Evolutionary conservation across 257 asterid genomes (phyloP), one percentile per base, ranked within the genome.

Genomic region (Avicennia marina): DNA sequence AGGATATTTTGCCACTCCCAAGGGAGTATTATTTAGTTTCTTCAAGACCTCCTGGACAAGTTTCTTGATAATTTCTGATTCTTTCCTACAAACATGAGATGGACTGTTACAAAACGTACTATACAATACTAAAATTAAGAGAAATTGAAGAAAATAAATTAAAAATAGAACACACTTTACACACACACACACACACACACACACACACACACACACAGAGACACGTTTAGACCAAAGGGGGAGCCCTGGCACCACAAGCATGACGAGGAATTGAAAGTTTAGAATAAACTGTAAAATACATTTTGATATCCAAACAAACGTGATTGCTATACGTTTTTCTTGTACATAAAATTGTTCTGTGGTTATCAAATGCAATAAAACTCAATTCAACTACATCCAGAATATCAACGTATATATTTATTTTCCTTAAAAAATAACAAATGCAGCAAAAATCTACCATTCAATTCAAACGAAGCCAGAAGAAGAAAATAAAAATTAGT

Each of bases 21-120:
- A 12, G 31, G 77, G 77, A 40, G 73, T 59, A 34, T 72, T 72
- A 40, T 57, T 57, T 58, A 72, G 33, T 72, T 55, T 58, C 25
- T 40, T 6, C 62, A 61, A 11, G 34, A 72, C 53, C 18, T 55
- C 61, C 18, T 61, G 36, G 48, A 72, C 77, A 39, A 72, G 19
- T 36, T 4, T 10, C 15, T 61, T 26, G 22, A 72, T 53, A 60
- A 72, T 39, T 16, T 38, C 62, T 13, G 66, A 36, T 38, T 61
- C 65, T 26, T 60, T 55, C 31, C 77, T 60, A 59, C 21, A 0
- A 17, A 43, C 19, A 19, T 2, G n/a, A 43, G 25, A 18, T 17
- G n/a, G 8, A 17, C 25, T 17, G 4, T 7, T 43, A 43, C n/a
- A 19, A 2, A 18, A 19, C 49, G 19, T 2, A 5, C 49, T 4